Evolutionary conservation across 495 filamentous ascomycete species (phyloP), one percentile per base, ranked within the genome.

Genomic region (Daldinia concentrica): DNA sequence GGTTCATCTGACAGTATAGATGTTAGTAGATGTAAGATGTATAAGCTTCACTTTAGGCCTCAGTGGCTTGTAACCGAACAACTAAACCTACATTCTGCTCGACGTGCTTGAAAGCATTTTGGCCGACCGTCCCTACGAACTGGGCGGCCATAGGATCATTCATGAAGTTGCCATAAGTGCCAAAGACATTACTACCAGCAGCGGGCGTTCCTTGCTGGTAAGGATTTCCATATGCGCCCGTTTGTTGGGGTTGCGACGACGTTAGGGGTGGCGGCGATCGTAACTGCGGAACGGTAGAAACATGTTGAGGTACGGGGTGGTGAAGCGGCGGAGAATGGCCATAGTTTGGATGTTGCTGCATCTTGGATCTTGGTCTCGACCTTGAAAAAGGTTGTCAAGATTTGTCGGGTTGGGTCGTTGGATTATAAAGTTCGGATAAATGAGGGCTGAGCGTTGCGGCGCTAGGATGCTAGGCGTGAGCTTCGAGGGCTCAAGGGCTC

Each of bases 271-370:
- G 95, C 37, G 95, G 95, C 60, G 95, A 98, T 83, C 97, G 91
- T 81, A 99, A 91, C 83, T 98, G 94, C n/a, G 95, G 95, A 55
- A 99, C 96, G 56, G 94, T 97, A 72, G 96, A 97, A 62, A 98
- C 94, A 86, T 98, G 96, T 77, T 98, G 96, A 51, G 96, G 96
- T 51, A 98, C 94, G 29, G 95, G 95, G 80, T 99, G 95, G 82
- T 99, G 95, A 68, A 99, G 90, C 45, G 95, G 96, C 76, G 95
- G 95, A 70, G 95, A 97, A 73, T 93, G 91, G 63, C 92, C 91
- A 45, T 88, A 90, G 82, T 93, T 97, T 54, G 87, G 85, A 69
- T 87, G 83, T 77, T 93, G 91, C 81, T 98, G 95, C 94, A 97
- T 97, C 43, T 78, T 83, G 66, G 41, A 30, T 54, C 24, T 54